phyloP scores from a whole-genome alignment of 257 asterid genomes.

The Leonotis leonurus region DNA sequence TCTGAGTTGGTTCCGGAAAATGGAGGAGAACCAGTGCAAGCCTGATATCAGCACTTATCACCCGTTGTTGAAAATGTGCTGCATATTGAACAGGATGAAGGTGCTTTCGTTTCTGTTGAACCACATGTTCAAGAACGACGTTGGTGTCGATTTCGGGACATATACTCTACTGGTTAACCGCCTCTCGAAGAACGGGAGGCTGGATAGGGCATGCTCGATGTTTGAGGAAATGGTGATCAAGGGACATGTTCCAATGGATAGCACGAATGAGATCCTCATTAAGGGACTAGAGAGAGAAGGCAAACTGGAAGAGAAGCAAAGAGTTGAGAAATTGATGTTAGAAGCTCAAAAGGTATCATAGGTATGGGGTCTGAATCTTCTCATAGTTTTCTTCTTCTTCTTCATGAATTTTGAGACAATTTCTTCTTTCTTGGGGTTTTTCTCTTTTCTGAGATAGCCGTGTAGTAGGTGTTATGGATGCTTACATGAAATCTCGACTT shows the following conservation, averaged over 20 bases:
- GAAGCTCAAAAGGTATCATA: slow-evolving; percentile 18
- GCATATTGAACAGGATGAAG: slow-evolving; percentile 66
- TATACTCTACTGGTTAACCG: slow-evolving; percentile 57
- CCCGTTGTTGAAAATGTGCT: slow-evolving; percentile 86
- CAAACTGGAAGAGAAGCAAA: slow-evolving; percentile 35
- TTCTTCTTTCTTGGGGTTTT: no score
- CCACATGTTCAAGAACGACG: slow-evolving; percentile 72
- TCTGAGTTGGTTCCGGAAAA: slow-evolving; percentile 41
- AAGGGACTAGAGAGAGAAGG: slow-evolving; percentile 48
- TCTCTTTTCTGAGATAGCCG: no score
- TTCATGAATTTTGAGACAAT: background rate
- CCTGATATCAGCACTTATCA: slow-evolving; percentile 61
- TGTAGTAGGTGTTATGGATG: no score
- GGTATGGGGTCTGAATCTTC: background rate
- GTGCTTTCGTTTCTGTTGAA: slow-evolving; percentile 65
- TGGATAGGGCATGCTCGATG: slow-evolving; percentile 48
- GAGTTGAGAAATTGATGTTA: slow-evolving; percentile 46
- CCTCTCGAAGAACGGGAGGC: slow-evolving; percentile 44
- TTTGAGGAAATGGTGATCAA: slow-evolving; percentile 59
- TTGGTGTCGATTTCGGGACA: slow-evolving; percentile 60
- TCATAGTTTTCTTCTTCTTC: background rate
- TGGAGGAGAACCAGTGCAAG: slow-evolving; percentile 60
- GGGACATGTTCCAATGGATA: slow-evolving; percentile 59
- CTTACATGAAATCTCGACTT: no score
- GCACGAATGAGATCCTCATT: slow-evolving; percentile 36